Base-by-base conservation (phyloP, 2,329 filamentous ascomycete genomes). In the Cercospora sp. region DNA sequence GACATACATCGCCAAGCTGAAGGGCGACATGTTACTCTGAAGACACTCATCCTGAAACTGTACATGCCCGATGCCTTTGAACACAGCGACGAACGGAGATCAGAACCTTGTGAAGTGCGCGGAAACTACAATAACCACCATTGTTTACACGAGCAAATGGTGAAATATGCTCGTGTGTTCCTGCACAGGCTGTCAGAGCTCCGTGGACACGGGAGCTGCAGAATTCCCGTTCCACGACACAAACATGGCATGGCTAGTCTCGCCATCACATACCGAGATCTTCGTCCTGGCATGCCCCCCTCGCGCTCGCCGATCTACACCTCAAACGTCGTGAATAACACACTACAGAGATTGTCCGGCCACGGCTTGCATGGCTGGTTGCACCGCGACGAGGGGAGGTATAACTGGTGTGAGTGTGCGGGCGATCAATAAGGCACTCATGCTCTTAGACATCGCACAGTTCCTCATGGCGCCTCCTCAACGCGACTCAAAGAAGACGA, bases 41-140 rank as follows among this genome's bases (percentile, higher is more conserved):
- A 68, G 59, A 55, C 58, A 16, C 45, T 71, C 31, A 61, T 67
- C 51, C 53, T 69, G 31, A 71, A 69, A 51, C 62, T 69, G 8
- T 64, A 67, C 36, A 45, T 67, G 18, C 61, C 61, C 8, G 28
- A 36, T 20, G 45, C 26, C n/a, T 66, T 62, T 23, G 58, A 66
- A 23, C 64, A 62, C 45, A 62, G 42, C 5, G 20, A 13, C 16
- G 42, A 55, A 4, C 23, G 26, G 48, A 42, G 51, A 30, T 62
- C 58, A n/a, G 64, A 66, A n/a, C 64, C 59, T 20, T 62, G 64
- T 59, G 26, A 57, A 36, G 55, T 57, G 58, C 64, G 42, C 33
- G 42, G 6, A n/a, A 3, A 18, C 31, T 66, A 20, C 36, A 40
- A 28, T 13, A 13, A 16, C n/a, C 58, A 62, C 10, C n/a, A 42